Evolutionary conservation across 1,284 basidiomycete genomes (phyloP).

Genomic region (Apiotrichum siamense): DNA sequence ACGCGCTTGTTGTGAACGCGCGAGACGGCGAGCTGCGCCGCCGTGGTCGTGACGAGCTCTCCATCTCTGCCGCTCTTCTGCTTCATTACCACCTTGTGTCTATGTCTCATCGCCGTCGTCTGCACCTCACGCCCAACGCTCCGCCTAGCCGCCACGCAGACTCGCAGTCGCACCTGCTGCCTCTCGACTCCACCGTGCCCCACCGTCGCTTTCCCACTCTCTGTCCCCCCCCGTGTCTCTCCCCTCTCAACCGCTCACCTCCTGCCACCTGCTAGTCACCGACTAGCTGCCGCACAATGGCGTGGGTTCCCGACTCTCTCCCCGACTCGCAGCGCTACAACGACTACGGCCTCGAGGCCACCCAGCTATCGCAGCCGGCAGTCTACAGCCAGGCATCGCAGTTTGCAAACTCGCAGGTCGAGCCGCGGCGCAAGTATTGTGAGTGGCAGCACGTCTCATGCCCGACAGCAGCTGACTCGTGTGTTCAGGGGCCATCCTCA

Average conservation of each 20-base stretch:
- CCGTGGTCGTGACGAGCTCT: no score
- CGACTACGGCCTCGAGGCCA: conserved; percentile 37
- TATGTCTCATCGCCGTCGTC: no score
- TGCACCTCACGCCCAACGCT: no score
- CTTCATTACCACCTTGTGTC: no score
- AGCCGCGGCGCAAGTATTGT: conserved; percentile 46
- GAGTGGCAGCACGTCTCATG: conserved; percentile 10
- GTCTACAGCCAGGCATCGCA: conserved; percentile 25
- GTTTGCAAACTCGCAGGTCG: conserved; percentile 29
- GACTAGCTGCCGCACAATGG: conserved; percentile 8
- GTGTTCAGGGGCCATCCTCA: conserved; percentile 47
- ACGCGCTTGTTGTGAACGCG: no score
- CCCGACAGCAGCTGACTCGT: background rate
- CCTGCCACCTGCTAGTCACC: background rate
- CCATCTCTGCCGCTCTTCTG: no score
- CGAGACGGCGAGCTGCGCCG: no score
- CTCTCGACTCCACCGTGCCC: no score
- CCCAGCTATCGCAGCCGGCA: conserved; percentile 40
- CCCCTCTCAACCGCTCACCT: background rate
- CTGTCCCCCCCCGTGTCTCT: background rate
- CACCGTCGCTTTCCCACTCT: no score
- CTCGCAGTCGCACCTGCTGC: no score
- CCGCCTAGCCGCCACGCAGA: no score
- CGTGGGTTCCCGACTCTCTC: conserved; percentile 24
- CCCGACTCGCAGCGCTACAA: conserved; percentile 11